phyloP scores from a whole-genome alignment of 495 filamentous ascomycete genomes.

The Aspergillus heteromorphus region DNA sequence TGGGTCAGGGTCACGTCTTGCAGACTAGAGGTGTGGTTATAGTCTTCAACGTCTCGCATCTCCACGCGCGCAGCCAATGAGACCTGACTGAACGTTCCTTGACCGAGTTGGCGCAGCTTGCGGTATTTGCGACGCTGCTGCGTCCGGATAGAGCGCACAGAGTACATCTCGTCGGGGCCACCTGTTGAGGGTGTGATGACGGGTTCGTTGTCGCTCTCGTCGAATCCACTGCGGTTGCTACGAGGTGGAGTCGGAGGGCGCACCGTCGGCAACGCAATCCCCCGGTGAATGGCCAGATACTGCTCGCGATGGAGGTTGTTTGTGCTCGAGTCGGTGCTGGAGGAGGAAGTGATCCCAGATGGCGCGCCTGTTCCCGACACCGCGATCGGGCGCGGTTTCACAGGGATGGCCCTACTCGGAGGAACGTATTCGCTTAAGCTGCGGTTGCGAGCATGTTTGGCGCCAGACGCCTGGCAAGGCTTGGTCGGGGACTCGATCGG shows the following conservation, averaged over 20 bases:
- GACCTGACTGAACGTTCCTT: conserved; percentile 94
- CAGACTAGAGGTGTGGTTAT: conserved; percentile 31
- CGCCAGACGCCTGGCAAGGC: conserved; percentile 24
- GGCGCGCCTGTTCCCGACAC: conserved; percentile 53
- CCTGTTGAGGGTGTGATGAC: conserved; percentile 23
- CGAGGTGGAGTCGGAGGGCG: conserved; percentile 72
- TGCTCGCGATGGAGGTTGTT: conserved; percentile 69
- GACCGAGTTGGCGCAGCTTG: conserved; percentile 73
- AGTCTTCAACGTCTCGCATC: conserved; percentile 17
- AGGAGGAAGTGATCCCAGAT: conserved; percentile 35
- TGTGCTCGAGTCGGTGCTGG: conserved; percentile 38
- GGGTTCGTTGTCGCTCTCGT: conserved; percentile 26
- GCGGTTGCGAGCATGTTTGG: conserved; percentile 57
- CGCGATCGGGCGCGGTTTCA: conserved; percentile 62
- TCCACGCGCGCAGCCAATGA: conserved; percentile 70
- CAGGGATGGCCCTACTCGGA: conserved; percentile 55
- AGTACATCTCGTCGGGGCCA: conserved; percentile 33
- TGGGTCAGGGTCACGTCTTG: conserved; percentile 48
- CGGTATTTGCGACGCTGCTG: conserved; percentile 55
- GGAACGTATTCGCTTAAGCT: conserved; percentile 87
- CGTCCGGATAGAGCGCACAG: conserved; percentile 41
- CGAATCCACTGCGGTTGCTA: conserved; percentile 47
- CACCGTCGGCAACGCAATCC: conserved; percentile 50
- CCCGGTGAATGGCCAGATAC: conserved; percentile 71
- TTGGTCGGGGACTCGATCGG: conserved; percentile 31